A percentile compares a stretch with the other conserved stretches of the same genome.
These are phyloP conservation scores for Jamesozyma spencerorum DNA, from an alignment of 805 yeast species.

Conservation along the genomic window DNA sequence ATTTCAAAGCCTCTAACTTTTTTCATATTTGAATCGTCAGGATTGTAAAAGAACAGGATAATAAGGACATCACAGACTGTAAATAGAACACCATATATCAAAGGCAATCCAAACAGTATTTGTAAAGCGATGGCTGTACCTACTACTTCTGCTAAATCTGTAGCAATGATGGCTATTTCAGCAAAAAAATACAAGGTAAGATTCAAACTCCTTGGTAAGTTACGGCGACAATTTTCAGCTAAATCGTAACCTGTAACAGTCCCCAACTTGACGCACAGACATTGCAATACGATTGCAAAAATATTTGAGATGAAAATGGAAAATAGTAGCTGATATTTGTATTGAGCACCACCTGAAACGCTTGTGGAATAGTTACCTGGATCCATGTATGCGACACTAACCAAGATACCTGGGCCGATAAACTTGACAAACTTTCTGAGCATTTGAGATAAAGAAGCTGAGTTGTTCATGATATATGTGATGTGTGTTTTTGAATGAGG, in stretches of 20 bases:
- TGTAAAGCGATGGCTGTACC: constrained; percentile 85
- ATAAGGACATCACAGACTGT: constrained; percentile 77
- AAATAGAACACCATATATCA: constrained; percentile 62
- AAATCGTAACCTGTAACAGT: constrained; percentile 88
- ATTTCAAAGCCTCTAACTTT: constrained; percentile 71
- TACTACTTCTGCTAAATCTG: constrained; percentile 89
- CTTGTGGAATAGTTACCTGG: constrained; percentile 97
- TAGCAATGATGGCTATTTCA: constrained; percentile 81
- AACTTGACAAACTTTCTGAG: constrained; percentile 46
- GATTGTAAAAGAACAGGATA: constrained; percentile 68
- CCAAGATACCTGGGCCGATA: constrained; percentile 92
- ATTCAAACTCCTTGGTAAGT: constrained; percentile 56
- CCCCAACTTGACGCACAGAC: constrained; percentile 81
- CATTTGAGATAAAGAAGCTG: constrained; percentile 1
- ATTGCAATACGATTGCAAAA: constrained; percentile 78
- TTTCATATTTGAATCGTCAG: constrained; percentile 63
- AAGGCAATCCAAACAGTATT: constrained; percentile 65
- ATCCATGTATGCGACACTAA: constrained; percentile 93
- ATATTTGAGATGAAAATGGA: constrained; percentile 74
- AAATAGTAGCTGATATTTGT: constrained; percentile 67
- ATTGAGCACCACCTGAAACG: constrained; percentile 83
- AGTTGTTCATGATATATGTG: too few species aligned
- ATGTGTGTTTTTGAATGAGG: too few species aligned
- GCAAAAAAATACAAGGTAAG: constrained; percentile 56
- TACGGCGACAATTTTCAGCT: constrained; percentile 77